Evolutionary conservation across 73 alveolate species (phyloP).

Genomic region (Stentor roeselii): DNA sequence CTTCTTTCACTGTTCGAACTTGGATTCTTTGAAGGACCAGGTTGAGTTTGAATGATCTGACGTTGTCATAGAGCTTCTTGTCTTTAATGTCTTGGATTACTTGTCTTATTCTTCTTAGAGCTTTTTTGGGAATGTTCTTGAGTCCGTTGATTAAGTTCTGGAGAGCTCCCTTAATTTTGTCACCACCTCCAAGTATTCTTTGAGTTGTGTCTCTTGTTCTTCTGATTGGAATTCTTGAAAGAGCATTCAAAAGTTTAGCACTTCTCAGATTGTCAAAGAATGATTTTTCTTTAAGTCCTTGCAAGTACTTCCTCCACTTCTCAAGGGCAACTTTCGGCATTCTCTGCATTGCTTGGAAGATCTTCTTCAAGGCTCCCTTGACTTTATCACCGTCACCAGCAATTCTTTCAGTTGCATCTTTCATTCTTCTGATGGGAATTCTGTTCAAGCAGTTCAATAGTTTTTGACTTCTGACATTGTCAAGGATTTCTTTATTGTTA

Average conservation of each 20-base stretch:
- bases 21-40: neutral
- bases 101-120: neutral
- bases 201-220: neutral
- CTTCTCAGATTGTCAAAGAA: constrained; percentile 5
- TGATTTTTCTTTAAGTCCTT: neutral
- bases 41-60: neutral
- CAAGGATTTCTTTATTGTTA: neutral
- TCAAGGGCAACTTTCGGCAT: constrained; percentile 16
- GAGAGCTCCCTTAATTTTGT: constrained; percentile 1
- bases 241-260: neutral
- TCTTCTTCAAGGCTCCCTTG: neutral
- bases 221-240: neutral
- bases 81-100: neutral
- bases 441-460: neutral
- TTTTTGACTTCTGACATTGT: neutral
- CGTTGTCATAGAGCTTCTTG: neutral
- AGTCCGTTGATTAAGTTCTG: neutral
- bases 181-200: constrained; percentile 17
- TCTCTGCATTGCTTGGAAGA: neutral
- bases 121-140: neutral
- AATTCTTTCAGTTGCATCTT: neutral
- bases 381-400: neutral
- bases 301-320: neutral
- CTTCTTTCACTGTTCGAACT: neutral
- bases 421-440: neutral